phyloP scores from a whole-genome alignment of 2,329 filamentous ascomycete genomes.

The Venturia nashicola region DNA sequence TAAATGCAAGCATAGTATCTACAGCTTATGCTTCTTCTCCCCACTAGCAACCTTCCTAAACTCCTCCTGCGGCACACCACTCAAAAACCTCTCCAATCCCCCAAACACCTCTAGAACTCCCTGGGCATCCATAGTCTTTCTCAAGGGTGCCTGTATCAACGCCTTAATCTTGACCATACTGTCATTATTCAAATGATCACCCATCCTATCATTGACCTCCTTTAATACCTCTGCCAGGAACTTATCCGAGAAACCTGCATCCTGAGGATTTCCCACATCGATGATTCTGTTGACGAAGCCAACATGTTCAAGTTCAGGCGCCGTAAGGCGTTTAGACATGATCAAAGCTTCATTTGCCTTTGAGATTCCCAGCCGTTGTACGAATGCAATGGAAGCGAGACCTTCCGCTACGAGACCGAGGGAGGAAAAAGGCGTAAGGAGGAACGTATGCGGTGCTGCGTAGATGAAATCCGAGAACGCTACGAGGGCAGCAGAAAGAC shows the following conservation, averaged over 20 bases:
- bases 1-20: slow-evolving; percentile 13
- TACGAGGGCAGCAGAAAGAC: slow-evolving; percentile 72
- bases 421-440: slow-evolving; percentile 84
- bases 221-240: slow-evolving; percentile 61
- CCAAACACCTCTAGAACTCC: slow-evolving; percentile 77
- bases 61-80: slow-evolving; percentile 74
- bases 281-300: slow-evolving; percentile 87
- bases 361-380: slow-evolving; percentile 63
- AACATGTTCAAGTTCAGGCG: slow-evolving; percentile 58
- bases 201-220: slow-evolving; percentile 73
- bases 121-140: slow-evolving; percentile 60
- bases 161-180: slow-evolving; percentile 77
- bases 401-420: slow-evolving; percentile 87
- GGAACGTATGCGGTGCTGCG: slow-evolving; percentile 64
- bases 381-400: slow-evolving; percentile 65
- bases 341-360: slow-evolving; percentile 89
- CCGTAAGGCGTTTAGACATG: slow-evolving; percentile 68
- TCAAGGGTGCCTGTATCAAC: slow-evolving; percentile 62
- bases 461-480: slow-evolving; percentile 90
- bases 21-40: slow-evolving; percentile 92
- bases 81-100: slow-evolving; percentile 68
- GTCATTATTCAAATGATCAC: slow-evolving; percentile 65
- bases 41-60: slow-evolving; percentile 75
- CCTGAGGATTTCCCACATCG: slow-evolving; percentile 37
- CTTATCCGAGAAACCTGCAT: slow-evolving; percentile 49